Percentiles rank a stretch among this genome's conserved stretches.
phyloP scores from a whole-genome alignment of 106 monocot species.

The Gastrodia elata region DNA sequence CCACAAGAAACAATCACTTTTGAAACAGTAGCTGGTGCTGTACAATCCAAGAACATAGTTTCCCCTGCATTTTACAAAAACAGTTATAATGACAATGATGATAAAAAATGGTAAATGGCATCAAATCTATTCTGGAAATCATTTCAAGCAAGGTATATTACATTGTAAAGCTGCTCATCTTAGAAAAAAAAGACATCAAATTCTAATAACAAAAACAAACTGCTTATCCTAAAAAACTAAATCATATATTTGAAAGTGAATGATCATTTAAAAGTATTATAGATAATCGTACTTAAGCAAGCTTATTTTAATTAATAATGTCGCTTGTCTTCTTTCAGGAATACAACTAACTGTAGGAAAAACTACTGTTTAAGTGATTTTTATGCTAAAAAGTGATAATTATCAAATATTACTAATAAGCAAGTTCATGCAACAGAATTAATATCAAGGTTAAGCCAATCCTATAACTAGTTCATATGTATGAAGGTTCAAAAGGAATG shows the following conservation, averaged over 20 bases:
- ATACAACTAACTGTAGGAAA: not conserved
- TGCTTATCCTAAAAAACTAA: not conserved
- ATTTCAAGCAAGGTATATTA: not conserved
- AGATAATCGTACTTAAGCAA: not conserved
- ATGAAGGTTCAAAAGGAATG: not conserved
- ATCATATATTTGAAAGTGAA: not conserved
- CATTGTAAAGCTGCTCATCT: not conserved
- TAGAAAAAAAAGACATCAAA: not conserved
- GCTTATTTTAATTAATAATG: not conserved
- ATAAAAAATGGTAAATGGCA: not conserved
- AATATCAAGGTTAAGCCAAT: not conserved
- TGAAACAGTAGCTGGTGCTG: constrained; percentile 61
- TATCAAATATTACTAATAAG: not conserved
- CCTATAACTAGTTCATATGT: not conserved
- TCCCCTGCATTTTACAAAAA: constrained; percentile 53
- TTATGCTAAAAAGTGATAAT: not conserved
- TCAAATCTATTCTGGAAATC: not conserved
- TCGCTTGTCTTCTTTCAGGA: not conserved
- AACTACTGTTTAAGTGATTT: not conserved
- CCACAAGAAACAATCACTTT: constrained; percentile 67
- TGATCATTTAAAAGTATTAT: not conserved
- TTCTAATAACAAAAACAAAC: not conserved
- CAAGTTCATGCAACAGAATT: not conserved
- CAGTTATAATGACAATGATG: not conserved
- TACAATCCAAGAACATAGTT: constrained; percentile 59